phyloP scores from a whole-genome alignment of 2,329 filamentous ascomycete species.

The Zasmidium angulare region DNA sequence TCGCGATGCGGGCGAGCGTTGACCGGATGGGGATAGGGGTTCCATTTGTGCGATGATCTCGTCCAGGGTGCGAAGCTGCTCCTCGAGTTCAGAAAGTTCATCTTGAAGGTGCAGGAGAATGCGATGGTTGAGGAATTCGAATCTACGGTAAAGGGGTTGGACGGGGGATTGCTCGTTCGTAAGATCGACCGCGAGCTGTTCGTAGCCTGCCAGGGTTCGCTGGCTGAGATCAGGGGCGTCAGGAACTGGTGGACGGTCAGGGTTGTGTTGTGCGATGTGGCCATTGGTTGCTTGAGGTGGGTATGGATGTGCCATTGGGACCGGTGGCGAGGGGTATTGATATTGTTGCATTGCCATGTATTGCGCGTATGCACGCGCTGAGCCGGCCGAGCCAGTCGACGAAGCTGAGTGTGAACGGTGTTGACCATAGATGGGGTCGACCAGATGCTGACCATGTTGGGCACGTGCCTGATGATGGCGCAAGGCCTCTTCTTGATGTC shows the following conservation, averaged over 20 bases:
- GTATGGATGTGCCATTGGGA: conserved; percentile 8
- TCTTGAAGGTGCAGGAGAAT: conserved; percentile 82
- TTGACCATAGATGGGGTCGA: conserved; percentile 24
- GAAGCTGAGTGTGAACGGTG: conserved; percentile 28
- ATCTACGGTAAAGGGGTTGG: conserved; percentile 74
- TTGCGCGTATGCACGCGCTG: conserved; percentile 26
- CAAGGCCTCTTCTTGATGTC: conserved; percentile 26
- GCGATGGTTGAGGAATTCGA: conserved; percentile 78
- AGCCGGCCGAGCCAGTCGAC: conserved; percentile 23
- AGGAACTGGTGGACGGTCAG: conserved; percentile 28
- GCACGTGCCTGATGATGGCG: conserved; percentile 27
- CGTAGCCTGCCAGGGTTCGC: conserved; percentile 54
- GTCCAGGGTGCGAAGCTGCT: conserved; percentile 71
- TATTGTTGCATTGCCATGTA: conserved; percentile 31
- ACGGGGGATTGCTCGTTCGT: conserved; percentile 30
- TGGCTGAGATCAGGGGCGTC: conserved; percentile 33
- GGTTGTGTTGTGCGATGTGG: conserved; percentile 12
- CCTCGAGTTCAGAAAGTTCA: conserved; percentile 77
- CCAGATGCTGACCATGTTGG: conserved; percentile 20
- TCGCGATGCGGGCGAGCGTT: conserved; percentile 55
- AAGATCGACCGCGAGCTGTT: conserved; percentile 60
- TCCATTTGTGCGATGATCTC: conserved; percentile 50
- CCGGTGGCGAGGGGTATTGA: conserved; percentile 22
- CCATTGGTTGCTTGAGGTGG: conserved; percentile 15
- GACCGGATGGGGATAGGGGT: conserved; percentile 21